Conservation (phyloP, 441 rosid genomes). For the Metrosideros polymorpha region DNA sequence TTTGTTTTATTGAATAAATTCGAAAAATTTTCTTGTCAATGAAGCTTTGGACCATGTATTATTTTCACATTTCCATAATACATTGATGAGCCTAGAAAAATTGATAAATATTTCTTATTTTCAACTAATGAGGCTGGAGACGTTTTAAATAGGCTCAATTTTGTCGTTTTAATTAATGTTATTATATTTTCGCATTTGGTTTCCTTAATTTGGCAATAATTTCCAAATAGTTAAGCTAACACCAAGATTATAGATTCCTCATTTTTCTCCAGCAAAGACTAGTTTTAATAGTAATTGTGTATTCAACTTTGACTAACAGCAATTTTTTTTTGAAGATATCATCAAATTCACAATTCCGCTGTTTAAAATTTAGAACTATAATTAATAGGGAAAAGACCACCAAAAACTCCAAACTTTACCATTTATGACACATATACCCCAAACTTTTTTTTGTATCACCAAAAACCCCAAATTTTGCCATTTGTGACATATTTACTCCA, state of each 20-base stretch:
- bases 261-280: background rate
- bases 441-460: too few species aligned
- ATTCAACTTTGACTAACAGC: background rate
- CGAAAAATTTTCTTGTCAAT: background rate
- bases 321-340: background rate
- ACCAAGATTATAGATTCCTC: background rate
- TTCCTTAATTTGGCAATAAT: background rate
- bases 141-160: fast-evolving
- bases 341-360: background rate
- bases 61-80: background rate
- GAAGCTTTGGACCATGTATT: background rate
- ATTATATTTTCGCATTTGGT: background rate
- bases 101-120: background rate
- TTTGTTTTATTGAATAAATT: background rate
- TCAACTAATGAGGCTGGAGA: background rate
- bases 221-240: background rate
- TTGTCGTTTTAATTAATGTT: background rate
- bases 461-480: too few species aligned
- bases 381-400: too few species aligned
- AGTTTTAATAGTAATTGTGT: background rate
- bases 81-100: background rate
- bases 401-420: too few species aligned
- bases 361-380: background rate
- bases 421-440: too few species aligned
- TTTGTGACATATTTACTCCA: too few species aligned